Conservation (phyloP, 768 basidiomycete genomes). For the Trametopsis cervina region DNA sequence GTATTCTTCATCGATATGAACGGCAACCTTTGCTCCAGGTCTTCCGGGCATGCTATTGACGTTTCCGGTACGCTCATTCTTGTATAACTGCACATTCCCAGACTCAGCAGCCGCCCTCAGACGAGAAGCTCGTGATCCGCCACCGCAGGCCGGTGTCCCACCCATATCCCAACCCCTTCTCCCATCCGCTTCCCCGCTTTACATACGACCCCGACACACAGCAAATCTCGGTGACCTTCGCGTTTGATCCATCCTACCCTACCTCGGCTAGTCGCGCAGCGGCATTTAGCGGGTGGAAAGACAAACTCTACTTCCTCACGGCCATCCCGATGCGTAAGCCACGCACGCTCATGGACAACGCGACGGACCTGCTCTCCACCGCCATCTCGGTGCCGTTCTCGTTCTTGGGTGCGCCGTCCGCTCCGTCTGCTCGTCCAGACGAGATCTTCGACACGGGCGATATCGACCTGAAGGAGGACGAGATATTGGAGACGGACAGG, state of each 20-base stretch:
- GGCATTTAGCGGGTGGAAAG: slow-evolving; percentile 44
- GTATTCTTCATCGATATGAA: slow-evolving; percentile 80
- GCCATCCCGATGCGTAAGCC: slow-evolving; percentile 65
- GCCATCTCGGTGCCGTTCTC: slow-evolving; percentile 55
- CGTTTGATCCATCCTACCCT: slow-evolving; percentile 59
- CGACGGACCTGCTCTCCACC: slow-evolving; percentile 56
- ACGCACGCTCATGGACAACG: slow-evolving; percentile 63
- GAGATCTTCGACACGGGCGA: slow-evolving; percentile 53
- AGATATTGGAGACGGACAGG: slow-evolving; percentile 71
- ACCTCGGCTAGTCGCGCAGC: slow-evolving; percentile 19
- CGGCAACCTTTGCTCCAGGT: slow-evolving; percentile 70
- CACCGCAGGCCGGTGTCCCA: slow-evolving; percentile 70
- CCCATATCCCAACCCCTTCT: slow-evolving; percentile 73
- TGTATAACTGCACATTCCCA: neutral
- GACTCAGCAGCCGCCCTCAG: slow-evolving; percentile 28
- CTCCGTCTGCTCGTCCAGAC: slow-evolving; percentile 43
- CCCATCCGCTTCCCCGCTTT: slow-evolving; percentile 72
- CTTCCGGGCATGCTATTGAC: slow-evolving; percentile 78
- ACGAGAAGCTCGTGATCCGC: slow-evolving; percentile 60
- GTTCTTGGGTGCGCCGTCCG: slow-evolving; percentile 32
- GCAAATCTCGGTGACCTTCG: slow-evolving; percentile 55
- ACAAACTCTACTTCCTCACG: slow-evolving; percentile 54
- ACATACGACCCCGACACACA: slow-evolving; percentile 45
- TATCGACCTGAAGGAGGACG: slow-evolving; percentile 72
- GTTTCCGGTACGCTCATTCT: slow-evolving; percentile 48